Conservation (phyloP, 768 basidiomycete genomes). For the Lentinula guzmanii region DNA sequence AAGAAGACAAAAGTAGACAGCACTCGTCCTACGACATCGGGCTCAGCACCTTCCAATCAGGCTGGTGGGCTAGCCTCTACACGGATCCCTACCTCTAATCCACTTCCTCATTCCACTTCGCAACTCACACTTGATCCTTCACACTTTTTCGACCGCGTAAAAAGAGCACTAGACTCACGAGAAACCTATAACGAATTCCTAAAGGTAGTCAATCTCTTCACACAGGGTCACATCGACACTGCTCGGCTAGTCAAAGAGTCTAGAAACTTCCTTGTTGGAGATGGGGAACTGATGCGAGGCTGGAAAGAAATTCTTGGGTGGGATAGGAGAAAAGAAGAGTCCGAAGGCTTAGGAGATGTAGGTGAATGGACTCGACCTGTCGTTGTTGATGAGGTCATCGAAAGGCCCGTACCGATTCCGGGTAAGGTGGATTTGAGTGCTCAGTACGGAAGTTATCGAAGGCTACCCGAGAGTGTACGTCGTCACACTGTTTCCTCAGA, state of each 20-base stretch:
- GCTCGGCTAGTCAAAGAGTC: constrained; percentile 78
- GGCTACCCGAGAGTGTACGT: constrained; percentile 73
- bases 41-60: neutral
- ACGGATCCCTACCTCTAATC: constrained; percentile 14
- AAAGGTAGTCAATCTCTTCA: constrained; percentile 91
- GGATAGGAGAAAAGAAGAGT: constrained; percentile 64
- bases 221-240: constrained; percentile 89
- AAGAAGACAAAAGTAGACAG: constrained; percentile 25
- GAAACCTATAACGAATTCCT: constrained; percentile 92
- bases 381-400: constrained; percentile 28
- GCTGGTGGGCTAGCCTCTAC: neutral
- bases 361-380: constrained; percentile 48
- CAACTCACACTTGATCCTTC: constrained; percentile 23
- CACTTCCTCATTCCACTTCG: neutral
- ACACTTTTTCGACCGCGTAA: constrained; percentile 82
- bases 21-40: neutral
- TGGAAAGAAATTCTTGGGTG: constrained; percentile 86
- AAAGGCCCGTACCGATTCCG: constrained; percentile 35
- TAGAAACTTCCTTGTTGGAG: constrained; percentile 61
- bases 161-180: constrained; percentile 60
- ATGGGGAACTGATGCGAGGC: constrained; percentile 72
- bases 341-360: neutral
- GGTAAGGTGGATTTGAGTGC: constrained; percentile 62
- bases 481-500: neutral
- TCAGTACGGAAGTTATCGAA: constrained; percentile 86